Evolutionary conservation across 2,329 filamentous ascomycete species (phyloP).

Genomic region (Trichoderma guizhouense): DNA sequence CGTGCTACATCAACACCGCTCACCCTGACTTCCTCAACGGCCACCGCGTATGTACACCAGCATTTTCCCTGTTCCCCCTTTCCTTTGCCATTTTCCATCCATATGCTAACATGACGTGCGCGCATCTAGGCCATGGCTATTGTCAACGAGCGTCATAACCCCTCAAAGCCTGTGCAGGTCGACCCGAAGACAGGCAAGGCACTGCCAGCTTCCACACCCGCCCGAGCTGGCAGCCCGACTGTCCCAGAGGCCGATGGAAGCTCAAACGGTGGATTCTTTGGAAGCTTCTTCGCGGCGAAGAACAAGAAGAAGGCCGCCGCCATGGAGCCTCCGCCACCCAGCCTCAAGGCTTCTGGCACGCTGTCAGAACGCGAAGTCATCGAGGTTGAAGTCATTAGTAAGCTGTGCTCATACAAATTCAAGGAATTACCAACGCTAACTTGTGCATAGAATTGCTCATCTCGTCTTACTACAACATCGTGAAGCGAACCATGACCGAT

Average conservation of each 20-base stretch:
- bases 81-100: background rate
- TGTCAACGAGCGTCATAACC: conserved; percentile 86
- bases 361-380: conserved; percentile 91
- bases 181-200: conserved; percentile 99
- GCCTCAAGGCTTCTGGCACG: conserved; percentile 88
- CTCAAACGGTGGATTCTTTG: conserved; percentile 81
- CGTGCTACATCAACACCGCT: conserved; percentile 97
- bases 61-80: background rate
- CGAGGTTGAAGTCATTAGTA: conserved; percentile 98
- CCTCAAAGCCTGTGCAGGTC: conserved; percentile 83
- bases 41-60: conserved; percentile 61
- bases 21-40: conserved; percentile 98
- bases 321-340: conserved; percentile 93
- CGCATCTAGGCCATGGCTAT: conserved; percentile 79
- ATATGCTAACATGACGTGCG: conserved; percentile 19
- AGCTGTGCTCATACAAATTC: conserved; percentile 37
- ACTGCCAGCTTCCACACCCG: conserved; percentile 65
- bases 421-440: conserved; percentile 18
- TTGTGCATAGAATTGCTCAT: conserved; percentile 75
- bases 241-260: conserved; percentile 49
- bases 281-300: conserved; percentile 97
- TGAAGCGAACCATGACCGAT: conserved; percentile 97
- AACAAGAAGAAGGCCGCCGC: conserved; percentile 99
- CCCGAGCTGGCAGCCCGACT: conserved; percentile 72
- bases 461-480: conserved; percentile 96